Percentiles rank a stretch among this genome's conserved stretches.
These are phyloP conservation scores for Lolium multiflorum DNA, from an alignment of 176 grass and related monocot species.

Conservation along the genomic window DNA sequence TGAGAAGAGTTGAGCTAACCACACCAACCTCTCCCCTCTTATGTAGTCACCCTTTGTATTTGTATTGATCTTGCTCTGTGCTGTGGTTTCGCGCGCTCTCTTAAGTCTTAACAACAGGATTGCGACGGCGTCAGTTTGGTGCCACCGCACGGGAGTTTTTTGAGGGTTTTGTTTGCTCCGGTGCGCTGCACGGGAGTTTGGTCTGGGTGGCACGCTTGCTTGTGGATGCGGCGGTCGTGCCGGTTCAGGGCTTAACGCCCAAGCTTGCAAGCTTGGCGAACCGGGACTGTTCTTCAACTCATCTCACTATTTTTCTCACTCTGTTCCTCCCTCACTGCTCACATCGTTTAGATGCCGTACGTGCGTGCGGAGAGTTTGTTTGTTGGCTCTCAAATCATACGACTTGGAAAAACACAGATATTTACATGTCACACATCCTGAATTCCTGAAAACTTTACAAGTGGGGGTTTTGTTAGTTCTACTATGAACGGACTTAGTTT, in stretches of 20 bases:
- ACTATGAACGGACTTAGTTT: too few species aligned
- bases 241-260: slow-evolving; percentile 29
- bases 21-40: slow-evolving; percentile 52
- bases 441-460: too few species aligned
- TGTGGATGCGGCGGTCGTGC: slow-evolving; percentile 30
- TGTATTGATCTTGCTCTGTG: neutral
- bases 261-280: slow-evolving; percentile 41
- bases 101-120: slow-evolving; percentile 36
- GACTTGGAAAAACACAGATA: too few species aligned
- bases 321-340: neutral
- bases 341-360: neutral
- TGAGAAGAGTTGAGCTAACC: slow-evolving; percentile 72
- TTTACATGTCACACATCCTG: too few species aligned
- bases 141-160: slow-evolving; percentile 46
- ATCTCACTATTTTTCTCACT: neutral
- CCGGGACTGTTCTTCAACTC: slow-evolving; percentile 27
- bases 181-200: too few species aligned
- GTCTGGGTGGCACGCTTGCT: too few species aligned
- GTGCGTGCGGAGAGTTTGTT: neutral
- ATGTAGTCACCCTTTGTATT: slow-evolving; percentile 6
- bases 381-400: too few species aligned
- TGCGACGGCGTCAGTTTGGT: slow-evolving; percentile 20
- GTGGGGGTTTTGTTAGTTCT: too few species aligned
- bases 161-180: neutral
- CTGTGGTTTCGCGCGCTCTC: slow-evolving; percentile 12